These are phyloP conservation scores for Colletotrichum echinochloae DNA, from an alignment of 2,329 filamentous ascomycete species.

Conservation along the genomic window DNA sequence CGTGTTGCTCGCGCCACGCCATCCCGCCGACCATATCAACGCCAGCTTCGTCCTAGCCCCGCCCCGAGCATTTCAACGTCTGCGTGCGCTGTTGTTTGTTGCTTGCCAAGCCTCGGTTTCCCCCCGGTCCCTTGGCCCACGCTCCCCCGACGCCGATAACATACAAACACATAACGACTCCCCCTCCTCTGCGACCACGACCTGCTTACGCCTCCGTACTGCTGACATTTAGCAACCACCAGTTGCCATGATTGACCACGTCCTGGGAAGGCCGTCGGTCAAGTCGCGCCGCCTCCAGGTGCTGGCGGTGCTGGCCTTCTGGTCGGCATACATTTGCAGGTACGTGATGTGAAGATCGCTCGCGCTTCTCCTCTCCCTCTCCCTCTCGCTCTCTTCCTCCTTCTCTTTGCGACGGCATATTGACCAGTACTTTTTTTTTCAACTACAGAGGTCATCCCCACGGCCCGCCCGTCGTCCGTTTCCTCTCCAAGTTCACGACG, in stretches of 20 bases:
- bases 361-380: neutral
- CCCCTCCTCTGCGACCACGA: neutral
- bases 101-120: constrained; percentile 1
- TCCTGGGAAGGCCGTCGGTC: constrained; percentile 88
- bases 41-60: constrained; percentile 29
- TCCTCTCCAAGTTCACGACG: constrained; percentile 78
- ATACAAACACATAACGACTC: constrained; percentile 12
- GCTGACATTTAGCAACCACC: constrained; percentile 1
- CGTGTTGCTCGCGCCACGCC: constrained; percentile 39
- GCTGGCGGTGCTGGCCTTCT: constrained; percentile 89
- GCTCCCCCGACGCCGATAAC: neutral
- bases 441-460: constrained; percentile 79
- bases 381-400: no score
- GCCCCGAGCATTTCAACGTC: constrained; percentile 19
- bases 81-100: constrained; percentile 24
- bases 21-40: constrained; percentile 32
- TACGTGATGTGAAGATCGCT: constrained; percentile 50
- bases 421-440: neutral
- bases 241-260: constrained; percentile 79
- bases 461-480: constrained; percentile 82
- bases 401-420: neutral
- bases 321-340: constrained; percentile 86
- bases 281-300: constrained; percentile 95
- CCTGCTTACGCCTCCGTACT: neutral
- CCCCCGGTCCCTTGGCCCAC: constrained; percentile 13